A percentile compares a stretch with the other conserved stretches of the same genome.
phyloP scores from a whole-genome alignment of 768 basidiomycete genomes.

The Cystofilobasidium capitatum region DNA sequence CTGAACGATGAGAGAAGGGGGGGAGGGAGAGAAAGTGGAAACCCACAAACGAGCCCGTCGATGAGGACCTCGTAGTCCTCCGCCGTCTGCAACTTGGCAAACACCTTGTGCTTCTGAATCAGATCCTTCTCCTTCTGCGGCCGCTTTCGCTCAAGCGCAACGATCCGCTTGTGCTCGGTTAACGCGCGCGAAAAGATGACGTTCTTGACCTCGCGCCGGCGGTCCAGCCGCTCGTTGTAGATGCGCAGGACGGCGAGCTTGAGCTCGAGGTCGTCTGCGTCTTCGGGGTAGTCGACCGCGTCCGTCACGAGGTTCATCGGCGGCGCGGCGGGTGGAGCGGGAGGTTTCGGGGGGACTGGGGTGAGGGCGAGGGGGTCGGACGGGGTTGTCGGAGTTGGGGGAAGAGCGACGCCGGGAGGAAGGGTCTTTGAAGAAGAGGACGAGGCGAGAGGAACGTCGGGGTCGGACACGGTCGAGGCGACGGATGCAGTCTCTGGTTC shows the following conservation, averaged over 20 bases:
- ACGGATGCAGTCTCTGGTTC: conserved; percentile 8
- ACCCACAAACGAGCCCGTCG: conserved; percentile 79
- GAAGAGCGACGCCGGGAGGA: neutral
- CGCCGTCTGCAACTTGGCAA: conserved; percentile 78
- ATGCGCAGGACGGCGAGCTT: conserved; percentile 83
- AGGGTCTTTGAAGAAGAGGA: neutral
- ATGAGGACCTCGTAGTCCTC: conserved; percentile 83
- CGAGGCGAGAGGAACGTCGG: neutral
- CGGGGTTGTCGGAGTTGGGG: conserved; percentile 9
- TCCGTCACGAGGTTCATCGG: conserved; percentile 19
- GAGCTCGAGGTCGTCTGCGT: conserved; percentile 68
- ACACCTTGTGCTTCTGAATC: conserved; percentile 75
- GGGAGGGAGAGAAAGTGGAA: neutral
- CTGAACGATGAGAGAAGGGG: neutral
- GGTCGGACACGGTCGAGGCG: neutral
- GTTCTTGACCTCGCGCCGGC: conserved; percentile 71
- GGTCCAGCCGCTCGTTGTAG: conserved; percentile 79
- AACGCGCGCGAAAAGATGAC: conserved; percentile 86
- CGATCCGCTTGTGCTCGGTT: conserved; percentile 88
- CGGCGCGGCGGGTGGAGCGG: neutral
- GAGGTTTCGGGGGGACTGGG: neutral
- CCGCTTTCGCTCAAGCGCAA: conserved; percentile 82
- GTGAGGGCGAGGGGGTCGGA: neutral
- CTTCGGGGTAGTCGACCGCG: conserved; percentile 46
- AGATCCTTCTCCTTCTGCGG: conserved; percentile 86